A percentile compares a stretch with the other conserved stretches of the same genome.
Evolutionary conservation across 306 rosid species (phyloP).

Genomic region (Mimosa pudica): DNA sequence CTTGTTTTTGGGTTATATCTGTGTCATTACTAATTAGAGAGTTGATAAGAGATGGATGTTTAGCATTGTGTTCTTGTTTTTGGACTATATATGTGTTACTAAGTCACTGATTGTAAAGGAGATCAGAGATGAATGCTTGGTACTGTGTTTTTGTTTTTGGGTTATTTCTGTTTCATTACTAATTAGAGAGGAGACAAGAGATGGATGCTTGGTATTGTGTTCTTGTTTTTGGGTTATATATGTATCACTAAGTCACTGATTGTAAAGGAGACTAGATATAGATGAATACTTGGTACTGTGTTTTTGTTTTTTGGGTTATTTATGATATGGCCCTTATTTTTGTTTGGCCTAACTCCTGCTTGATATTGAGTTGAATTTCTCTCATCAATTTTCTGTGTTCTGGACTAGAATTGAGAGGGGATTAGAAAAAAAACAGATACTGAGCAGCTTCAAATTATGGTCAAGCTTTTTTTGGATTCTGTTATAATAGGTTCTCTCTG

Average conservation of each 20-base stretch:
- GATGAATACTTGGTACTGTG: background rate
- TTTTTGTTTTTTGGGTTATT: background rate
- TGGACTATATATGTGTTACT: background rate
- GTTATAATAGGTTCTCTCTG: constrained; percentile 14
- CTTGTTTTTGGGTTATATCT: background rate
- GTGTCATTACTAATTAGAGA: background rate
- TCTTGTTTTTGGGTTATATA: background rate
- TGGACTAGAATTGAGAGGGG: constrained; percentile 1
- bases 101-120: background rate
- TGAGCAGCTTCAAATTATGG: background rate
- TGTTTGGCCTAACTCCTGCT: background rate
- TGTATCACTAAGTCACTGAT: background rate
- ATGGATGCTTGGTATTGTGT: too few relatives aligned
- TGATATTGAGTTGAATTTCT: background rate
- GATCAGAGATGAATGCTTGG: background rate
- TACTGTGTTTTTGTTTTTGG: background rate
- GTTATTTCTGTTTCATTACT: background rate
- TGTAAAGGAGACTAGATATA: background rate
- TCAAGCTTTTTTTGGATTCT: constrained; percentile 1
- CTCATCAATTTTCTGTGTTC: background rate
- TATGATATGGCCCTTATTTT: background rate
- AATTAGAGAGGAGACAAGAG: too few relatives aligned
- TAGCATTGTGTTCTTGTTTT: background rate
- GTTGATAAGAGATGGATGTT: background rate
- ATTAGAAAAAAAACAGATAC: background rate